Evolutionary conservation across 2,329 filamentous ascomycete species (phyloP), one percentile per base, ranked within the genome.

Genomic region (Cadophora malorum): DNA sequence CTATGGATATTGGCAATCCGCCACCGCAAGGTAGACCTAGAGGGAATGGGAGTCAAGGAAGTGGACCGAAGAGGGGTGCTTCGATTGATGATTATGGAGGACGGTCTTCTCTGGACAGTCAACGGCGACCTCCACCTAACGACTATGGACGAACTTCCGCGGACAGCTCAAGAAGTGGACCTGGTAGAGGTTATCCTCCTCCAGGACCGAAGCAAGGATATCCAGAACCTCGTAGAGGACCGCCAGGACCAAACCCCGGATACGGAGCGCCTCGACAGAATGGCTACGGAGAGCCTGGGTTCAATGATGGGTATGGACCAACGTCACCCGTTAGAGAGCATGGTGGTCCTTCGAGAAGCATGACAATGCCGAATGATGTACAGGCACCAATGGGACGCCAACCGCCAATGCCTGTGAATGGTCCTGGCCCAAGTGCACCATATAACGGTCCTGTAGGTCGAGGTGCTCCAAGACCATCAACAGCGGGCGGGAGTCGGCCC

Each of bases 321-420:
- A 45, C 64, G 25, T 71, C 74, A 23, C 72, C 73, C 23, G 58
- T 79, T 47, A 79, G 76, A 68, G 79, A 81, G 49, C 80, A 81
- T 6, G 88, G 85, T 71, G 85, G 81, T 1, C 85, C 85, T 9
- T 75, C 79, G n/a, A 81, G 88, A 72, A 90, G 87, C 67, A 86
- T 85, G 83, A 90, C 88, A 5, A 87, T 89, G 85, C 86, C 87
- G 1, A 77, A 81, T 3, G 82, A 85, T 65, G 81, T 83, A 12
- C 77, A 78, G 21, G 79, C 80, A 72, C 79, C 81, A 41, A 80
- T 80, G 77, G 70, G 70, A 53, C 72, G 69, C 35, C 70, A 70
- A 64, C 67, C 70, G 21, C 72, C 72, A 41, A 71, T 69, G 65
- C 69, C 71, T 47, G 72, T 74, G 69, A 71, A 73, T 52, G 71